Evolutionary conservation across 257 asterid genomes (phyloP).

Genomic region (Capsicum pubescens): DNA sequence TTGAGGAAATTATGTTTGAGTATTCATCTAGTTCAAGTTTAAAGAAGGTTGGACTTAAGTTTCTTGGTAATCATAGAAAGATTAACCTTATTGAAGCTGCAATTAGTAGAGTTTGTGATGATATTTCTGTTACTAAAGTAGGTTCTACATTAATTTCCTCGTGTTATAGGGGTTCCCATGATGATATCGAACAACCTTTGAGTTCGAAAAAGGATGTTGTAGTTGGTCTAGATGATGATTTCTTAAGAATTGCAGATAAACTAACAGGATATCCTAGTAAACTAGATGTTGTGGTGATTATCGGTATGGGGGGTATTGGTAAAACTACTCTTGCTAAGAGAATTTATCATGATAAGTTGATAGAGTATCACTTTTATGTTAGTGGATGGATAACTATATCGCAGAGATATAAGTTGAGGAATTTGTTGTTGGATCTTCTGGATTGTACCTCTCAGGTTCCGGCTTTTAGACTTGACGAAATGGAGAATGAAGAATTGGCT

Average conservation of each 20-base stretch:
- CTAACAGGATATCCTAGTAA: constrained; percentile 34
- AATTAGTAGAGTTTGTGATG: background rate
- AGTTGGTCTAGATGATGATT: constrained; percentile 41
- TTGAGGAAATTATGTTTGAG: constrained; percentile 27
- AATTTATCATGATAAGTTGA: constrained; percentile 37
- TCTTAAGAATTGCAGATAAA: constrained; percentile 35
- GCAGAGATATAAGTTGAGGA: constrained; percentile 31
- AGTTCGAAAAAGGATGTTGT: constrained; percentile 30
- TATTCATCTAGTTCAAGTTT: constrained; percentile 25
- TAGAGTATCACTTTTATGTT: constrained; percentile 36
- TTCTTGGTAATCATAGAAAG: background rate
- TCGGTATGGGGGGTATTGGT: constrained; percentile 38
- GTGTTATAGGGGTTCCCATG: background rate
- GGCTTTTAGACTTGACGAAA: constrained; percentile 18
- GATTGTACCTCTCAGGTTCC: constrained; percentile 1
- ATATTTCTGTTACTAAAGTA: background rate
- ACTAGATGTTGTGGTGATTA: constrained; percentile 35
- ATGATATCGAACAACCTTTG: background rate
- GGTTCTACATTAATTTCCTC: background rate
- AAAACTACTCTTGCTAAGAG: constrained; percentile 37
- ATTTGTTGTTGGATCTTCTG: constrained; percentile 32
- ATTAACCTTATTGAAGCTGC: background rate
- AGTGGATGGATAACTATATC: constrained; percentile 46
- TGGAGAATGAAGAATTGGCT: constrained; percentile 35
- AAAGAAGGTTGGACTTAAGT: constrained; percentile 8